Base-by-base conservation (phyloP, 306 rosid genomes). In the Purshia tridentata region DNA sequence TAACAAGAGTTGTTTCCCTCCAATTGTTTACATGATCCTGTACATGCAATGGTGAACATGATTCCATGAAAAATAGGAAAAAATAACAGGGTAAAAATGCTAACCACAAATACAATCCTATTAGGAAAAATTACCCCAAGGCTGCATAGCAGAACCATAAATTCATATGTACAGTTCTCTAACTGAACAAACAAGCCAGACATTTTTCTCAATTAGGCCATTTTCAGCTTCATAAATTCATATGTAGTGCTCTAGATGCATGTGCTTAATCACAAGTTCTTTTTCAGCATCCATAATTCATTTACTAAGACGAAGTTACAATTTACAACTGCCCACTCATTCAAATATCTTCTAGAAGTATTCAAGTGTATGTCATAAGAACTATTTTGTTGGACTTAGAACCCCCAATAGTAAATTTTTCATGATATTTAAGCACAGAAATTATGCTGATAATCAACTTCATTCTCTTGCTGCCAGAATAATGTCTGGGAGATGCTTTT, bases 1-100 rank as follows among this genome's bases (percentile, higher is more conserved):
- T 72, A 73, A 80, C 82, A 37, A 92, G 83, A 49, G 97, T 22
- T 42, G 97, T 84, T 74, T 69, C 79, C 83, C 90, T 89, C 97
- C 96, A 92, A 64, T 88, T 88, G 55, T 88, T 68, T 69, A 89
- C 68, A 68, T 79, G 74, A 85, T 89, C 93, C 97, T 92, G 89
- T 57, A 64, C 55, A 77, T 12, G 39, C 63, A 71, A 62, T 69
- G 51, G 48, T 56, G 52, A 81, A 71, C 23, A 78, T 40, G n/a
- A 73, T 29, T 59, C 59, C 29, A 58, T 59, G 6, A 59, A 53
- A 72, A 73, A 65, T 10, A 4, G 8, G 12, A 61, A 8, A 69
- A 23, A 58, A 19, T 64, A 67, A 61, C 16, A 69, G 6, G 62
- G 42, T 6, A 61, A 73, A 55, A 71, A 79, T 53, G 72, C 71